These are phyloP conservation scores for Rubia balearica DNA, from an alignment of 305 asterid genomes.

Conservation along the genomic window DNA sequence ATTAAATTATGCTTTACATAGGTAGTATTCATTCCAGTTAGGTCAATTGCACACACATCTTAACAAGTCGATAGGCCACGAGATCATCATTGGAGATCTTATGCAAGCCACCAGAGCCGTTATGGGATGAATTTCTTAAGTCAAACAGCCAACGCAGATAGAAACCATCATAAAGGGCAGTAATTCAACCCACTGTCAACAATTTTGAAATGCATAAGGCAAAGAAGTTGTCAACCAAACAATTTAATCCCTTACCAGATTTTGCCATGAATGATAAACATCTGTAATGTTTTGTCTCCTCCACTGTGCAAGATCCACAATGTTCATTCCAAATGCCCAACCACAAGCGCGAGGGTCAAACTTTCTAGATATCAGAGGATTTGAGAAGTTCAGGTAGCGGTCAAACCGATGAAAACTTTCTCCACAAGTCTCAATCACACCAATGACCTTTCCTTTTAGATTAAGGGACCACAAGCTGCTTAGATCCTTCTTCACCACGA, in stretches of 20 bases:
- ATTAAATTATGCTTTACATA: too few relatives aligned
- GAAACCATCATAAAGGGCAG: background rate
- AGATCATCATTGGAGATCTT: background rate
- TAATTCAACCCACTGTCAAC: background rate
- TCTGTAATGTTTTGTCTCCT: constrained; percentile 71
- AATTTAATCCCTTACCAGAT: constrained; percentile 42
- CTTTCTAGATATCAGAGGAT: constrained; percentile 56
- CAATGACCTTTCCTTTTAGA: constrained; percentile 71
- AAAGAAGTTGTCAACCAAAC: background rate
- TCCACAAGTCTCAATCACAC: constrained; percentile 90
- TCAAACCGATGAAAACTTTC: constrained; percentile 87
- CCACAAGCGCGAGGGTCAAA: constrained; percentile 85
- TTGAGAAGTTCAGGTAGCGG: constrained; percentile 80
- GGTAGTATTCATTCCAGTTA: background rate
- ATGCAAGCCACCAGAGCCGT: background rate
- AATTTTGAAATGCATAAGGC: background rate
- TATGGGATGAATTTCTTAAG: background rate
- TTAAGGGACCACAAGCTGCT: constrained; percentile 69
- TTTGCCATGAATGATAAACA: constrained; percentile 84
- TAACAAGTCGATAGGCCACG: background rate
- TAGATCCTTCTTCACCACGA: constrained; percentile 26
- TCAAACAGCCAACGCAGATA: background rate
- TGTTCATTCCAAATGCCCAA: constrained; percentile 87
- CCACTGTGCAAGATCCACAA: constrained; percentile 66
- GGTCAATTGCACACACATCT: background rate